phyloP scores from a whole-genome alignment of 306 rosid genomes.

The Hippophae tibetana region DNA sequence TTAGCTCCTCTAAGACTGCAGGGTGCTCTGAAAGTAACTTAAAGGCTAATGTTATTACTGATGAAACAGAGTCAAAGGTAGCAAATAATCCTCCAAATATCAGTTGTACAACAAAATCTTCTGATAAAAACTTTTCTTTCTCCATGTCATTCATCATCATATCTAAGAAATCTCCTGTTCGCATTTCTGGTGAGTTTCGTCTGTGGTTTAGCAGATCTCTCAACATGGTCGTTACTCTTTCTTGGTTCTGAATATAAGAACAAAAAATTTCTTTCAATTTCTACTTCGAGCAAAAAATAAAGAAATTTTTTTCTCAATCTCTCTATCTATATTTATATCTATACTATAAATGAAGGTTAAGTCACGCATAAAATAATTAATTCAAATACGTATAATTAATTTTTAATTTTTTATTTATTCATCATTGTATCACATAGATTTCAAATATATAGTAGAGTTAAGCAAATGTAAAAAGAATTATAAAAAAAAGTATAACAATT shows the following conservation, averaged over 20 bases:
- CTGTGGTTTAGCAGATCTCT: constrained; percentile 25
- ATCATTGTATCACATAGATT: no score
- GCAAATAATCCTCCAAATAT: constrained; percentile 25
- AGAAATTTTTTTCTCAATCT: no score
- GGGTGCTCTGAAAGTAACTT: constrained; percentile 26
- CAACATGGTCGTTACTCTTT: constrained; percentile 20
- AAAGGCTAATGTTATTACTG: constrained; percentile 16
- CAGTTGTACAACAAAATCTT: constrained; percentile 16
- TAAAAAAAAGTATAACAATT: no score
- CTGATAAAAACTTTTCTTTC: constrained; percentile 19
- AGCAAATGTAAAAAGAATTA: background rate
- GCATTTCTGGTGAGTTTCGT: constrained; percentile 6
- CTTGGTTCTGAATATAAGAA: constrained; percentile 12
- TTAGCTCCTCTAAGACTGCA: constrained; percentile 17
- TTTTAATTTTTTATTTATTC: no score
- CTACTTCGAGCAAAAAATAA: background rate
- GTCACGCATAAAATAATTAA: no score
- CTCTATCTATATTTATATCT: no score
- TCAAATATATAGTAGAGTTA: background rate
- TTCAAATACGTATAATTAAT: no score
- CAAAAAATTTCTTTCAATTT: background rate
- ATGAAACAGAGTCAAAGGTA: constrained; percentile 23
- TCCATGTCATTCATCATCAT: constrained; percentile 25
- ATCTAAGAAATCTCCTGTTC: constrained; percentile 26
- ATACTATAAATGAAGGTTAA: no score